Percentiles rank a stretch among this genome's conserved stretches.
Evolutionary conservation across 2,329 filamentous ascomycete genomes (phyloP).

Genomic region (Arachnopeziza araneosa): DNA sequence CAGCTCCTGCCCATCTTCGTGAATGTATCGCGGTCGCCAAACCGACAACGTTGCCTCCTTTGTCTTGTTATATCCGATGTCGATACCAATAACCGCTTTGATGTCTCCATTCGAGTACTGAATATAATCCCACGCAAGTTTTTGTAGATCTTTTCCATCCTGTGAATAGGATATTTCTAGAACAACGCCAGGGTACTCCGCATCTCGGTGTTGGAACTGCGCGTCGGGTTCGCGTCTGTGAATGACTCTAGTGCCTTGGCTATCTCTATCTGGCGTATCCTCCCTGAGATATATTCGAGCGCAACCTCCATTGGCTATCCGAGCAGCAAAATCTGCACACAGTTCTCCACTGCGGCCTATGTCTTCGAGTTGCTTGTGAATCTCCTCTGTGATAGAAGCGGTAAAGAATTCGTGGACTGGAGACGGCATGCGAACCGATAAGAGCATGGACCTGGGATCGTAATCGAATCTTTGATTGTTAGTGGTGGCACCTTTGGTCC

Average conservation of each 20-base stretch:
- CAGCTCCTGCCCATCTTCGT: conserved; percentile 1
- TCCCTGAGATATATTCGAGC: conserved; percentile 5
- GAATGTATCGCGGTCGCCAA: conserved; percentile 1
- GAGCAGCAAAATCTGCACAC: conserved; percentile 7
- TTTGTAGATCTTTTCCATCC: conserved; percentile 4
- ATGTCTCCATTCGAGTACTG: conserved; percentile 1
- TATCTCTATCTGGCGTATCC: background rate
- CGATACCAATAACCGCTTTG: conserved; percentile 3
- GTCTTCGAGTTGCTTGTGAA: conserved; percentile 4
- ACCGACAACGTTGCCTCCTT: conserved; percentile 4
- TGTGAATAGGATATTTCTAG: conserved; percentile 8
- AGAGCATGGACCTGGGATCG: conserved; percentile 5
- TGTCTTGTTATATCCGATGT: background rate
- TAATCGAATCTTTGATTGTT: conserved; percentile 8
- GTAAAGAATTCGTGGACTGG: conserved; percentile 2
- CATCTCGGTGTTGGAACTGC: conserved; percentile 6
- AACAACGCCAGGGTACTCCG: conserved; percentile 7
- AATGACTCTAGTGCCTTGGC: conserved; percentile 2
- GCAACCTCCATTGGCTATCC: background rate
- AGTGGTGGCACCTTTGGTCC: conserved; percentile 4
- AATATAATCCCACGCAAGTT: conserved; percentile 5
- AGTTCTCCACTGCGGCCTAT: conserved; percentile 2
- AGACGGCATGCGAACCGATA: conserved; percentile 1
- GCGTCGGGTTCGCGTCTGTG: conserved; percentile 5
- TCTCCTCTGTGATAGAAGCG: conserved; percentile 1